Evolutionary conservation across 805 yeast genomes (phyloP).

Genomic region (Starmerella bombi): DNA sequence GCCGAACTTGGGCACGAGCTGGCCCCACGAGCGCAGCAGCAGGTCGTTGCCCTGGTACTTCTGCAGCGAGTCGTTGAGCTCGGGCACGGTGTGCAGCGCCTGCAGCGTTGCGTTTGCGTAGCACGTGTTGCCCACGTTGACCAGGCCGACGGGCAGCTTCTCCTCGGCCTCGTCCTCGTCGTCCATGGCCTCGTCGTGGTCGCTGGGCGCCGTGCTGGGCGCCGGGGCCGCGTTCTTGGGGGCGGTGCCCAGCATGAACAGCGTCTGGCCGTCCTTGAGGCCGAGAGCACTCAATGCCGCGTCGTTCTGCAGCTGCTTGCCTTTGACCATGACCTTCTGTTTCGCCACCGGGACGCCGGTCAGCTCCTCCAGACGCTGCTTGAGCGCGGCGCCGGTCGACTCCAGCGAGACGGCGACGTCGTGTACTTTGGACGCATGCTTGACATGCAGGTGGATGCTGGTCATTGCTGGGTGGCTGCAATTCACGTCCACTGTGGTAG

Average conservation of each 20-base stretch:
- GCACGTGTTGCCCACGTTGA: constrained; percentile 65
- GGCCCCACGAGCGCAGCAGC: constrained; percentile 26
- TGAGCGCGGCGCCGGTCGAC: constrained; percentile 50
- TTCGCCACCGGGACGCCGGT: constrained; percentile 80
- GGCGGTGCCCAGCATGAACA: constrained; percentile 71
- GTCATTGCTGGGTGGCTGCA: too few relatives aligned
- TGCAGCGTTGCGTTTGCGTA: constrained; percentile 61
- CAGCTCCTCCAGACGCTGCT: constrained; percentile 50
- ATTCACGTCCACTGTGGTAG: too few relatives aligned
- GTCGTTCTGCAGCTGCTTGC: constrained; percentile 75
- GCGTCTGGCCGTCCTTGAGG: constrained; percentile 49
- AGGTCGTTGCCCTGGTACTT: constrained; percentile 29
- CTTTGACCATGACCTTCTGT: constrained; percentile 80
- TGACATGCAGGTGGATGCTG: constrained; percentile 32
- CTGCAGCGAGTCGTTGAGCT: constrained; percentile 36
- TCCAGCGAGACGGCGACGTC: constrained; percentile 41
- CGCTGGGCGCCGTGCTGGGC: constrained; percentile 44
- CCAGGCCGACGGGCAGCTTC: constrained; percentile 47
- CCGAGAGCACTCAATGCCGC: constrained; percentile 38
- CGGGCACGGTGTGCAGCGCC: constrained; percentile 37
- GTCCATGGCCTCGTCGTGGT: constrained; percentile 35
- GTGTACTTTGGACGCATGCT: constrained; percentile 57
- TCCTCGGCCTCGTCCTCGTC: constrained; percentile 34
- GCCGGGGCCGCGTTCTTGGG: constrained; percentile 18
- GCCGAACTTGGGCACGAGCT: constrained; percentile 25